phyloP scores from a whole-genome alignment of 805 yeast species.

The Monosporozyma aerobia region DNA sequence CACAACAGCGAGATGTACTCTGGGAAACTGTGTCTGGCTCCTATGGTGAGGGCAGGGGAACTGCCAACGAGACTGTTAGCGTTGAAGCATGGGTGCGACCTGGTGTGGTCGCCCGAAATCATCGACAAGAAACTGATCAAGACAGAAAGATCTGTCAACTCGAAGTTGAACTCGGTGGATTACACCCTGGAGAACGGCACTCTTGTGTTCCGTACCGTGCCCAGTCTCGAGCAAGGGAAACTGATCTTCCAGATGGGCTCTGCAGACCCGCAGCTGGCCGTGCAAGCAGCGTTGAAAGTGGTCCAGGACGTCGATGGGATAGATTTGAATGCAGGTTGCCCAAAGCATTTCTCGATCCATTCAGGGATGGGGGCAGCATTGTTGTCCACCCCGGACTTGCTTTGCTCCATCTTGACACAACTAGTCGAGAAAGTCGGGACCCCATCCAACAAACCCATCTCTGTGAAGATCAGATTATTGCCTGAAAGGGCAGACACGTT shows the following conservation, averaged over 20 bases:
- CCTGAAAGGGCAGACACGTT: conserved; percentile 55
- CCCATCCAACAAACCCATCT: conserved; percentile 69
- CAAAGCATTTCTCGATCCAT: conserved; percentile 89
- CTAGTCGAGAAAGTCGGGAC: conserved; percentile 75
- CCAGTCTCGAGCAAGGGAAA: conserved; percentile 50
- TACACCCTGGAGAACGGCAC: conserved; percentile 36
- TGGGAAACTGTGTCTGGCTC: conserved; percentile 81
- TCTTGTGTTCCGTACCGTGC: conserved; percentile 66
- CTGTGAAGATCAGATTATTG: conserved; percentile 80
- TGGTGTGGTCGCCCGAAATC: conserved; percentile 95
- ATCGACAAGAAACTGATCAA: conserved; percentile 74
- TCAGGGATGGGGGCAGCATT: conserved; percentile 98
- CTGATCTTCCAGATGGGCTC: conserved; percentile 90
- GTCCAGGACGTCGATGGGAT: conserved; percentile 85
- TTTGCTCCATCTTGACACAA: conserved; percentile 56
- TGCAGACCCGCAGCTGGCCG: conserved; percentile 74
- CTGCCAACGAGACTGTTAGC: conserved; percentile 80
- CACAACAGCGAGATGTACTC: conserved; percentile 34
- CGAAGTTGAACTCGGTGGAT: conserved; percentile 49
- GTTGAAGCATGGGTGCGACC: conserved; percentile 77
- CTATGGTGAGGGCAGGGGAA: conserved; percentile 96
- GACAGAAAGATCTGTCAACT: conserved; percentile 58
- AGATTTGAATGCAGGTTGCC: conserved; percentile 94
- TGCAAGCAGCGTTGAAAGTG: conserved; percentile 73
- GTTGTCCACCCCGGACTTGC: conserved; percentile 66